phyloP scores from a whole-genome alignment of 805 yeast species.

The Candida andamanensis region DNA sequence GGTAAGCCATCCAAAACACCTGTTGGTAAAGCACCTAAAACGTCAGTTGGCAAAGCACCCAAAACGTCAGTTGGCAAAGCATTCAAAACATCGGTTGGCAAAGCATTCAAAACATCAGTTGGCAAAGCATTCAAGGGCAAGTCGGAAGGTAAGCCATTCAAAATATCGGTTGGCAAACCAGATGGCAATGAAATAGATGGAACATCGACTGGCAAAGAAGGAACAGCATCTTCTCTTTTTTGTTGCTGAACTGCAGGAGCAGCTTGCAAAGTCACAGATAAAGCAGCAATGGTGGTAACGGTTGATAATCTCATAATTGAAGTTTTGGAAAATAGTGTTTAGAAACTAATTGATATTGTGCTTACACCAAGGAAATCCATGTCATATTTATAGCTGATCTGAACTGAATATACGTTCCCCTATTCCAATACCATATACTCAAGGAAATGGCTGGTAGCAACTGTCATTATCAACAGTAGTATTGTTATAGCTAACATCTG shows the following conservation, averaged over 20 bases:
- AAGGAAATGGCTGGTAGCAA: too few species aligned
- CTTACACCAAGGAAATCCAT: background rate
- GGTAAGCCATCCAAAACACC: constrained; percentile 6
- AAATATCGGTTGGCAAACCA: constrained; percentile 7
- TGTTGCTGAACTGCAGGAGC: constrained; percentile 13
- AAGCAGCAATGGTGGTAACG: constrained; percentile 7
- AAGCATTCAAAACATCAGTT: constrained; percentile 1
- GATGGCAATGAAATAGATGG: constrained; percentile 7
- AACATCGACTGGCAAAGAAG: constrained; percentile 3
- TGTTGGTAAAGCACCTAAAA: constrained; percentile 4
- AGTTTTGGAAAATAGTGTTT: background rate
- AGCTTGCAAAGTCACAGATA: constrained; percentile 10
- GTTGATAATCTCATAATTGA: constrained; percentile 10
- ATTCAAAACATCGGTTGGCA: constrained; percentile 9
- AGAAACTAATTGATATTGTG: background rate
- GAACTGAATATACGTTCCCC: too few species aligned
- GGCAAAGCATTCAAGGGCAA: constrained; percentile 1
- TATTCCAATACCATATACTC: too few species aligned
- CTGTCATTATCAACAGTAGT: too few species aligned
- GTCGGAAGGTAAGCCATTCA: constrained; percentile 6
- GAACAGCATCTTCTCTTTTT: constrained; percentile 6
- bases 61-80: constrained; percentile 5
- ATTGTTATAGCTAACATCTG: too few species aligned
- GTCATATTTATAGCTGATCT: too few species aligned
- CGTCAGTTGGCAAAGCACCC: constrained; percentile 5